Evolutionary conservation across 1,284 basidiomycete genomes (phyloP).

Genomic region (Papiliotrema laurentii): DNA sequence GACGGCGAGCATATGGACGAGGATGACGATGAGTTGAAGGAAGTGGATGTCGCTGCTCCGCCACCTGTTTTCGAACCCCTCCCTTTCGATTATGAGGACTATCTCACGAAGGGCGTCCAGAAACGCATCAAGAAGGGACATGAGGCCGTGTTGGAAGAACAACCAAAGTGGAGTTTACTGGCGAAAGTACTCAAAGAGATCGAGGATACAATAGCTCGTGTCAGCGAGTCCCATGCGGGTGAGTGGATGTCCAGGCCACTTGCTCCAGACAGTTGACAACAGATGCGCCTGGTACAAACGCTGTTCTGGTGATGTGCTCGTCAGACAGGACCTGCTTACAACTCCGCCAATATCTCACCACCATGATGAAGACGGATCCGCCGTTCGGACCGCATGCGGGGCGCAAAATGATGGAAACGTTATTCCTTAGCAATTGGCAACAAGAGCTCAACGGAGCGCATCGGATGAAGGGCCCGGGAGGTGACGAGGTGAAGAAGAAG

Average conservation of each 20-base stretch:
- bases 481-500: conserved; percentile 30
- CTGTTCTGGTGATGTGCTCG: conserved; percentile 82
- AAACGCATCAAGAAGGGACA: conserved; percentile 73
- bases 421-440: conserved; percentile 45
- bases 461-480: conserved; percentile 22
- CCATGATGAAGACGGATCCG: conserved; percentile 58
- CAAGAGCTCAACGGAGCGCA: conserved; percentile 40
- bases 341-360: conserved; percentile 71
- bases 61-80: conserved; percentile 39
- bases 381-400: conserved; percentile 52
- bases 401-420: conserved; percentile 65
- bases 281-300: conserved; percentile 65
- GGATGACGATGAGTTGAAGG: conserved; percentile 20
- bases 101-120: conserved; percentile 28
- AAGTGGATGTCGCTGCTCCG: conserved; percentile 45
- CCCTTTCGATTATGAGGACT: conserved; percentile 26
- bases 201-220: conserved; percentile 68
- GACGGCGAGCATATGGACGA: conserved; percentile 7
- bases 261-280: background rate
- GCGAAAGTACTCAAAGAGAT: conserved; percentile 84
- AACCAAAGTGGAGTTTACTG: conserved; percentile 89
- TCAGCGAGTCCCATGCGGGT: conserved; percentile 37
- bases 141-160: conserved; percentile 83
- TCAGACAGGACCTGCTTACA: conserved; percentile 70
- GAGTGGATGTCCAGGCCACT: conserved; percentile 4